These are phyloP conservation scores for Citrus trifoliata DNA, from an alignment of 345 rosid species.

Conservation along the genomic window DNA sequence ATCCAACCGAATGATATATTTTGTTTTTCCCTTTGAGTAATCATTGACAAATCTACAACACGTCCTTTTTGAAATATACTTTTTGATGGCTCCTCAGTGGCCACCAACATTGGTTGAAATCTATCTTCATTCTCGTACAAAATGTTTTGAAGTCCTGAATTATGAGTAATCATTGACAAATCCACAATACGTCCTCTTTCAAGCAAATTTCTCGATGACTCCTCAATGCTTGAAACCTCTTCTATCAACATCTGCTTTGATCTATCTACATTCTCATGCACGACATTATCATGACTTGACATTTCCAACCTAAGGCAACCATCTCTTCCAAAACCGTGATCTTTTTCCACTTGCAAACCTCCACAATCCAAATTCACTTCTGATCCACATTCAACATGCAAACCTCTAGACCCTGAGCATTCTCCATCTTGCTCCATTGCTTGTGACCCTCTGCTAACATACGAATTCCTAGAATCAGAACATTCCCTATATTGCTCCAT, in stretches of 20 bases:
- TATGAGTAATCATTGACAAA: not conserved
- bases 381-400: slow-evolving; percentile 1
- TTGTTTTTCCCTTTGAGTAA: not conserved
- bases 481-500: not conserved
- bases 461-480: not conserved
- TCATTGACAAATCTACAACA: slow-evolving; percentile 18
- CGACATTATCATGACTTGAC: not conserved
- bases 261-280: slow-evolving; percentile 1
- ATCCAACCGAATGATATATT: not conserved
- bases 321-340: slow-evolving; percentile 7
- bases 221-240: slow-evolving; percentile 17
- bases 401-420: slow-evolving; percentile 7
- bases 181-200: slow-evolving; percentile 13
- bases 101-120: slow-evolving; percentile 2
- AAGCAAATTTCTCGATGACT: not conserved
- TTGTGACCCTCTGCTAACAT: slow-evolving; percentile 3
- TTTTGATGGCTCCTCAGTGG: slow-evolving; percentile 14
- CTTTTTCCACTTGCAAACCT: slow-evolving; percentile 3
- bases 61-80: not conserved
- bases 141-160: not conserved
- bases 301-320: not conserved
- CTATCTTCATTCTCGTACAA: slow-evolving; percentile 11
- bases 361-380: slow-evolving; percentile 11
- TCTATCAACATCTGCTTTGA: slow-evolving; percentile 4
- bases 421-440: slow-evolving; percentile 11